These are phyloP conservation scores for Dillenia turbinata DNA, from an alignment of 164 flowering plant species.

Conservation along the genomic window DNA sequence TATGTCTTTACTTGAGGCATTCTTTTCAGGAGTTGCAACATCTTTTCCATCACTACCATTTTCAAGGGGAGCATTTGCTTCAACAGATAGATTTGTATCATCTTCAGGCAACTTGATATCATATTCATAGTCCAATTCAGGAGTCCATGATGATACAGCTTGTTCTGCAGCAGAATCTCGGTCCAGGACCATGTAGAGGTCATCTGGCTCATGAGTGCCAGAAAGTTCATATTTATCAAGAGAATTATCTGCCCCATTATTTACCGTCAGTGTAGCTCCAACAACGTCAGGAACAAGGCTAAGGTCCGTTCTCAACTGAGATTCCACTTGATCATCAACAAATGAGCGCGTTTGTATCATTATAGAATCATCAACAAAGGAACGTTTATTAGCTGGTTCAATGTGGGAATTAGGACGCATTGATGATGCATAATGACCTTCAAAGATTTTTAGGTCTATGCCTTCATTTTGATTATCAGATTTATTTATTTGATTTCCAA, in stretches of 20 bases:
- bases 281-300: slow-evolving; percentile 46
- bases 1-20: slow-evolving; percentile 32
- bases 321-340: slow-evolving; percentile 25
- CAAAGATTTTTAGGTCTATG: slow-evolving; percentile 22
- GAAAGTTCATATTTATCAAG: slow-evolving; percentile 22
- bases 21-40: slow-evolving; percentile 22
- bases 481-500: slow-evolving; percentile 31
- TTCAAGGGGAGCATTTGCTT: slow-evolving; percentile 25
- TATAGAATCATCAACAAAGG: slow-evolving; percentile 65
- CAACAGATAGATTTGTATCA: slow-evolving; percentile 22
- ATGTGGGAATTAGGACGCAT: slow-evolving; percentile 8
- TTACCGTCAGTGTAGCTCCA: slow-evolving; percentile 27
- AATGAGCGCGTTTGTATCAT: slow-evolving; percentile 48
- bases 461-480: slow-evolving; percentile 19
- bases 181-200: slow-evolving; percentile 73
- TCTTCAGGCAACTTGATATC: slow-evolving; percentile 25
- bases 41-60: slow-evolving; percentile 15
- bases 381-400: slow-evolving; percentile 29
- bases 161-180: slow-evolving; percentile 44
- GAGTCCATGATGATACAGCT: slow-evolving; percentile 51
- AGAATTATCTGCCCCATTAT: slow-evolving; percentile 21
- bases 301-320: slow-evolving; percentile 42
- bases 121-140: slow-evolving; percentile 57
- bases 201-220: slow-evolving; percentile 61
- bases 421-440: slow-evolving; percentile 26